Percentiles rank a stretch among this genome's conserved stretches.
These are phyloP conservation scores for Rhizopus sp. DNA, from an alignment of 371 early-diverging fungal genomes.

Conservation along the genomic window DNA sequence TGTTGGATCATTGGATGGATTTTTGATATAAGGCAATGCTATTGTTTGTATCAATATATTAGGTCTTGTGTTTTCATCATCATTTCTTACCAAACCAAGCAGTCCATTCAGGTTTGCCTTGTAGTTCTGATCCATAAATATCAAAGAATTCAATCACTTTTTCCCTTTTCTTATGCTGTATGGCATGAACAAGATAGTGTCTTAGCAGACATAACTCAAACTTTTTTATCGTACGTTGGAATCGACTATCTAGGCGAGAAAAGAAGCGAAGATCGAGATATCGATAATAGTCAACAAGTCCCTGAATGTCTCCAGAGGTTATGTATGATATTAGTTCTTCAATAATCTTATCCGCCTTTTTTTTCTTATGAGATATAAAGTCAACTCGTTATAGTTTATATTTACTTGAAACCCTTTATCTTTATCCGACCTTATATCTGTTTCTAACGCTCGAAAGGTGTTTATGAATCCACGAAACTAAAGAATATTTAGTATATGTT, in stretches of 20 bases:
- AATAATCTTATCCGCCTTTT: slow-evolving; percentile 67
- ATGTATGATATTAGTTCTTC: slow-evolving; percentile 61
- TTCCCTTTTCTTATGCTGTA: slow-evolving; percentile 60
- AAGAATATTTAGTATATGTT: background rate
- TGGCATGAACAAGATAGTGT: slow-evolving; percentile 65
- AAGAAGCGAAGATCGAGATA: slow-evolving; percentile 70
- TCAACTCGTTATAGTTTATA: background rate
- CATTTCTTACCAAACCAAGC: slow-evolving; percentile 65
- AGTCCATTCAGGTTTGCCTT: slow-evolving; percentile 64
- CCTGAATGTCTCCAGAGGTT: slow-evolving; percentile 55
- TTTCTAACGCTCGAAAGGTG: slow-evolving; percentile 64
- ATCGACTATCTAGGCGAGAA: slow-evolving; percentile 66
- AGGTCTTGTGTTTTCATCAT: background rate
- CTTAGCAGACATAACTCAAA: slow-evolving; percentile 65
- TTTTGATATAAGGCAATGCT: slow-evolving; percentile 67
- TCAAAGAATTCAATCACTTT: slow-evolving; percentile 68
- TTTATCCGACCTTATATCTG: slow-evolving; percentile 59
- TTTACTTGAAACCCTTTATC: slow-evolving; percentile 68
- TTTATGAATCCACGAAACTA: slow-evolving; percentile 70
- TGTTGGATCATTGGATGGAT: slow-evolving; percentile 62
- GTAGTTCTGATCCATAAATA: slow-evolving; percentile 59
- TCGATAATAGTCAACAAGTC: slow-evolving; percentile 64
- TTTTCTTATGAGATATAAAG: background rate
- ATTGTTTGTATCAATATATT: background rate
- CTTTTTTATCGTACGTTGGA: slow-evolving; percentile 62